Evolutionary conservation across 768 basidiomycete species (phyloP), one percentile per base, ranked within the genome.

Genomic region (Dendrothele bispora): DNA sequence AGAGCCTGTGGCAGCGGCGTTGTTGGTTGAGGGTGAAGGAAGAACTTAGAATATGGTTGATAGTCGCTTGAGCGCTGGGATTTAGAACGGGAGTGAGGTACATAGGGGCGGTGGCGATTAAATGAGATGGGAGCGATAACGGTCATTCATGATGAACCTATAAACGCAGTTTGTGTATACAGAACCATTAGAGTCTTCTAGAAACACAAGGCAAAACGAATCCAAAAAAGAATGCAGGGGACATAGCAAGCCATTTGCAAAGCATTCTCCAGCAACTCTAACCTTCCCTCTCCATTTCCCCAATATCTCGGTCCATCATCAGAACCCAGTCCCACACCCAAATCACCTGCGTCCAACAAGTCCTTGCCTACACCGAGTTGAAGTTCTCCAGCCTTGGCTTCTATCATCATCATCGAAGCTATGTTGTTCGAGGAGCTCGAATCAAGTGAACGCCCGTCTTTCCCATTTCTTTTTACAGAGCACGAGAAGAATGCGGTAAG

Each of bases 131-230:
- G 91, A 93, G 44, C 94, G 83, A 61, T 93, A 97, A 1, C 89
- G 92, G 64, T 98, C 95, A 68, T 98, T 98, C 61, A 98, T 82
- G 61, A 98, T 83, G 63, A 93, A 94, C 90, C 94, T 95, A 52
- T 14, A 21, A 0, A 2, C 27, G 15, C n/a, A 28, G 20, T 5
- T 24, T n/a, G n/a, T n/a, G n/a, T 37, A n/a, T n/a, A n/a, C n/a
- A n/a, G n/a, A n/a, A n/a, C n/a, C n/a, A n/a, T n/a, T n/a, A n/a
- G n/a, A n/a, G n/a, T n/a, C n/a, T n/a, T n/a, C n/a, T n/a, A n/a
- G n/a, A n/a, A n/a, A n/a, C n/a, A n/a, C n/a, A 35, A 37, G 22
- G 39, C 28, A 40, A 17, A n/a, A 4, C 7, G 8, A 36, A 30
- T 43, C n/a, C 3, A n/a, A n/a, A 14, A 11, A 30, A 20, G 11